Evolutionary conservation across 202 grass and related monocot species (phyloP), one percentile per base, ranked within the genome.

Genomic region (Carex sylvatica): DNA sequence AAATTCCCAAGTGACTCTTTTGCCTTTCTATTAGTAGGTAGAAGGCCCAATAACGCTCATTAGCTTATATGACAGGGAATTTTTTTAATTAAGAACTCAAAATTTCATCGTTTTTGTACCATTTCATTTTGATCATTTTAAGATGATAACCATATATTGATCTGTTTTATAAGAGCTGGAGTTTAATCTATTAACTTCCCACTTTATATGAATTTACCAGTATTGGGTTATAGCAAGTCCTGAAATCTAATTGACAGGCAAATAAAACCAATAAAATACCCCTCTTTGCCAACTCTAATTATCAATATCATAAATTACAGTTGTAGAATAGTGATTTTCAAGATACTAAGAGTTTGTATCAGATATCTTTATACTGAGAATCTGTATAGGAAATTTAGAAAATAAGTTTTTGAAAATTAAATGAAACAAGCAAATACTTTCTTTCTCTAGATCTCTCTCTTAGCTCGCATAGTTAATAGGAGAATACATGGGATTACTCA

Each of bases 391-490:
- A 40, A 36, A 36, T 36, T 36, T 28, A 36, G 35, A 36, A 36
- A 36, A 28, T 36, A 36, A 36, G 5, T 5, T 42, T 28, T 70
- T 67, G 10, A 1, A 44, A 46, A 70, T 67, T 44, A 14, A 64
- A 30, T 64, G 62, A 30, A 65, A 14, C 4, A 65, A 65, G 26
- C 62, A 31, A 14, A 65, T 33, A 16, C 16, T 31, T 18, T 30
- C 11, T 74, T 10, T 49, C 46, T 49, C 10, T 74, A 46, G 42
- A 46, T 46, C 12, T 20, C 22, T 72, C 36, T 19, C 36, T 88
- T 52, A 90, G 59, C 40, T 89, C 62, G 82, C 79, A 70, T 92
- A 85, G 6, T 86, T 90, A n/a, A 87, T 87, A 64, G 93, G 88
- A 54, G 82, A 82, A 64, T 79, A 80, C 24, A 90, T 60, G 0